A percentile compares a stretch with the other conserved stretches of the same genome.
Conservation (phyloP, 139 green algal species). For the Coelastrella sp. region DNA sequence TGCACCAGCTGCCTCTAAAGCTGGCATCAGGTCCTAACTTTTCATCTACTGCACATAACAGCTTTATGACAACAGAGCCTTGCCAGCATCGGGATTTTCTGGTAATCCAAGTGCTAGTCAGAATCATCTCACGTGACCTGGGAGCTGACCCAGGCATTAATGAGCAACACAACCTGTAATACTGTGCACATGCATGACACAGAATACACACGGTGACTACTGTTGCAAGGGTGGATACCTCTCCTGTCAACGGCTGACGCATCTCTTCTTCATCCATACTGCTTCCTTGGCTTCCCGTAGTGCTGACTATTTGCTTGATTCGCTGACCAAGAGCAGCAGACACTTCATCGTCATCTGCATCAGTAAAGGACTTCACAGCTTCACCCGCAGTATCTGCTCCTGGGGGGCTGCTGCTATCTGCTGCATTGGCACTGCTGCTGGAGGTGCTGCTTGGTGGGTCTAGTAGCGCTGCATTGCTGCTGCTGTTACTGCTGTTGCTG, state of each 20-base stretch:
- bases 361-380: conserved; percentile 53
- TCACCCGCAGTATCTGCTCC: neutral
- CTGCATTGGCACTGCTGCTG: neutral
- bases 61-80: too few relatives aligned
- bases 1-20: too few relatives aligned
- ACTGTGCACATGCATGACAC: too few relatives aligned
- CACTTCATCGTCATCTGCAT: conserved; percentile 58
- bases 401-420: neutral
- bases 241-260: conserved; percentile 47
- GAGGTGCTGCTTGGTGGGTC: neutral
- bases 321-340: conserved; percentile 48
- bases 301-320: conserved; percentile 50
- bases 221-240: too few relatives aligned
- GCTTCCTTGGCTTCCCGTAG: neutral
- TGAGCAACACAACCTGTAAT: too few relatives aligned
- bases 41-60: too few relatives aligned
- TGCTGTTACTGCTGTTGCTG: conserved; percentile 4
- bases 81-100: too few relatives aligned
- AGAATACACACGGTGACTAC: too few relatives aligned
- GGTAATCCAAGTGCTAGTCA: too few relatives aligned
- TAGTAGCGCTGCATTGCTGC: neutral
- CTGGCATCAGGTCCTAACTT: too few relatives aligned
- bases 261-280: conserved; percentile 52
- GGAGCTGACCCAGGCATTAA: too few relatives aligned
- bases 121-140: too few relatives aligned